Evolutionary conservation across 2,329 filamentous ascomycete species (phyloP).

Genomic region (Beauveria scarabaeidicola): DNA sequence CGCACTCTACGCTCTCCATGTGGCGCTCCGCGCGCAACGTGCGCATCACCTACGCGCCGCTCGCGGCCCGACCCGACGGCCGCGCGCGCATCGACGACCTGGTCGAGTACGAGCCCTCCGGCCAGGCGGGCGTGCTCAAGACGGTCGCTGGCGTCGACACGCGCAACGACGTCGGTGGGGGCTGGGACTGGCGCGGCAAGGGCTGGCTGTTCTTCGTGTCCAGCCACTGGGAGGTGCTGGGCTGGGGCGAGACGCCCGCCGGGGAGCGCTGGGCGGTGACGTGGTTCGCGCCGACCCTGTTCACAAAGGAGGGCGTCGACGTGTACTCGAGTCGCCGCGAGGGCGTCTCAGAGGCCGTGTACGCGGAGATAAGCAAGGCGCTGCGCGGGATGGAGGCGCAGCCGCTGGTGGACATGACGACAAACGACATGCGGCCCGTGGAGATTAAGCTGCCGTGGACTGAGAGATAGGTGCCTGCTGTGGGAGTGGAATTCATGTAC

Average conservation of each 20-base stretch:
- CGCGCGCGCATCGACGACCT: slow-evolving; percentile 55
- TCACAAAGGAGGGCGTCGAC: slow-evolving; percentile 76
- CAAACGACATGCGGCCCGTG: slow-evolving; percentile 41
- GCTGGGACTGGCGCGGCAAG: slow-evolving; percentile 71
- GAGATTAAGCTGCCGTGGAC: slow-evolving; percentile 45
- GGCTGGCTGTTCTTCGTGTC: slow-evolving; percentile 64
- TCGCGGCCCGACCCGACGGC: slow-evolving; percentile 33
- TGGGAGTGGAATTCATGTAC: neutral
- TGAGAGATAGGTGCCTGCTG: neutral
- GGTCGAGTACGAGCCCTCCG: slow-evolving; percentile 58
- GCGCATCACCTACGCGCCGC: slow-evolving; percentile 62
- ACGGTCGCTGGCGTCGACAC: slow-evolving; percentile 59
- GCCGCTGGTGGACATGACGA: slow-evolving; percentile 43
- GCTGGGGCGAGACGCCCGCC: slow-evolving; percentile 52
- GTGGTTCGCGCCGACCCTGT: slow-evolving; percentile 75
- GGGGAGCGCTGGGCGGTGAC: slow-evolving; percentile 67
- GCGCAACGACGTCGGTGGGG: slow-evolving; percentile 25
- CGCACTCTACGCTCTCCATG: slow-evolving; percentile 69
- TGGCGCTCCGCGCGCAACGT: slow-evolving; percentile 77
- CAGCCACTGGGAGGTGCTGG: slow-evolving; percentile 74
- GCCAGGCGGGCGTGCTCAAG: slow-evolving; percentile 41
- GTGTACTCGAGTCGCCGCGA: slow-evolving; percentile 59
- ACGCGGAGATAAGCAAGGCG: slow-evolving; percentile 46
- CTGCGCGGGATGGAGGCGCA: slow-evolving; percentile 40
- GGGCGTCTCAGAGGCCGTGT: slow-evolving; percentile 50